Percentiles rank a stretch among this genome's conserved stretches.
phyloP scores from a whole-genome alignment of 371 early-diverging fungal species.

The Apophysomyces variabilis region DNA sequence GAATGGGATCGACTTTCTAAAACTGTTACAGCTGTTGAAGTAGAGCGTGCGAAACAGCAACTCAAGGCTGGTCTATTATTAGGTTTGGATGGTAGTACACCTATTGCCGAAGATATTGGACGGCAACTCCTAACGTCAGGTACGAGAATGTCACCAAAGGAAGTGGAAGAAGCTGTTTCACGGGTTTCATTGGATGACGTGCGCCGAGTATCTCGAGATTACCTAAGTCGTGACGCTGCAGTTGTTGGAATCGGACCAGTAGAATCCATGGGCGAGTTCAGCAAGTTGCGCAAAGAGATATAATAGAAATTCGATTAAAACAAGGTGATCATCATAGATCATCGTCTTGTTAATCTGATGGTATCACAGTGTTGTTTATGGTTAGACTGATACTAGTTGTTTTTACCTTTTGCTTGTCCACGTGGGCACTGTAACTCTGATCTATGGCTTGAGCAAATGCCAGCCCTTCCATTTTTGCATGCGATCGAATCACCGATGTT shows the following conservation, averaged over 20 bases:
- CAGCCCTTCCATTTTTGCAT: neutral
- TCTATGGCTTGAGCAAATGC: neutral
- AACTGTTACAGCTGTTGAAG: constrained; percentile 89
- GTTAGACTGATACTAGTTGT: neutral
- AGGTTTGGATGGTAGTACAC: constrained; percentile 91
- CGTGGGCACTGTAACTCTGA: neutral
- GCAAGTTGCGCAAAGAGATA: constrained; percentile 4
- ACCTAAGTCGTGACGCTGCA: constrained; percentile 85
- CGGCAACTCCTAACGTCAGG: constrained; percentile 94
- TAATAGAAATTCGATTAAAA: neutral
- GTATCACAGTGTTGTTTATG: neutral
- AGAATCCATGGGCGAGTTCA: constrained; percentile 75
- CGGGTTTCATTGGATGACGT: constrained; percentile 72
- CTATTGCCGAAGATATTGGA: constrained; percentile 97
- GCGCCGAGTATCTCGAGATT: constrained; percentile 85
- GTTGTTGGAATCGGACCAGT: constrained; percentile 93
- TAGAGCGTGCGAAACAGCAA: constrained; percentile 97
- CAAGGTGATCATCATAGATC: neutral
- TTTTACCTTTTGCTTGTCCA: neutral
- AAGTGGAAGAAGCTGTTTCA: constrained; percentile 44
- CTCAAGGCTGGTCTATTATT: constrained; percentile 93
- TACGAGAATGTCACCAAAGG: constrained; percentile 74
- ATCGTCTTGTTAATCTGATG: neutral
- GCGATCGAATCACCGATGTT: neutral
- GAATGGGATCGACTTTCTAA: constrained; percentile 93